Conservation (phyloP, 2,329 filamentous ascomycete species). For the Trichoderma sp. region DNA sequence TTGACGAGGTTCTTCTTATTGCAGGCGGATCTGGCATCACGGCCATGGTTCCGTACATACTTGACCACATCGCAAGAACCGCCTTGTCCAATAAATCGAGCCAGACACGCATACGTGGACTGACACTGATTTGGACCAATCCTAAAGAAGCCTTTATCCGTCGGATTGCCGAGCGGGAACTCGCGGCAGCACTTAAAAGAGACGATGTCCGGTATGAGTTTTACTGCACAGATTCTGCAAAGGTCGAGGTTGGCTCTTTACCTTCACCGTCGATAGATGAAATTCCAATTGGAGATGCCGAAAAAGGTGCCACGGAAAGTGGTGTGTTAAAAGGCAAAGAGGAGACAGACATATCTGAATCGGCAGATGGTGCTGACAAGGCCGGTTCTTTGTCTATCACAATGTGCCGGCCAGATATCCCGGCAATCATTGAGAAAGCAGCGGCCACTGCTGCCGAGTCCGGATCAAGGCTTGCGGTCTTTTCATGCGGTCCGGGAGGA, state of each 20-base stretch:
- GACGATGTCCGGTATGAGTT: neutral
- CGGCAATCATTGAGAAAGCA: neutral
- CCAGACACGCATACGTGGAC: neutral
- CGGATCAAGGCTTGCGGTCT: slow-evolving; percentile 2
- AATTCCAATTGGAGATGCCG: neutral
- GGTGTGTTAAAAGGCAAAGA: neutral
- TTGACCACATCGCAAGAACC: neutral
- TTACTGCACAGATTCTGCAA: neutral
- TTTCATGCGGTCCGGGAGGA: neutral
- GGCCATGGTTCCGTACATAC: slow-evolving; percentile 8
- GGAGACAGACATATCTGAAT: neutral
- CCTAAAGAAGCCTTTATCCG: neutral
- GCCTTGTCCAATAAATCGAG: neutral
- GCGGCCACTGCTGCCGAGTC: neutral
- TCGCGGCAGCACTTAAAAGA: neutral
- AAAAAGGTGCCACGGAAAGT: neutral
- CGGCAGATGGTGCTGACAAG: neutral
- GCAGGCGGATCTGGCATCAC: slow-evolving; percentile 4
- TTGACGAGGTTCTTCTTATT: slow-evolving; percentile 5
- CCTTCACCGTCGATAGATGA: neutral
- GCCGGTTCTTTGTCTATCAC: neutral
- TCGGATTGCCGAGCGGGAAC: neutral
- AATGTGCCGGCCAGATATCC: neutral
- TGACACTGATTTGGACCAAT: neutral
- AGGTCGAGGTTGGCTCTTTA: neutral